A percentile compares a stretch with the other conserved stretches of the same genome.
Evolutionary conservation across 2,329 filamentous ascomycete species (phyloP).

Genomic region (Phialophora chinensis): DNA sequence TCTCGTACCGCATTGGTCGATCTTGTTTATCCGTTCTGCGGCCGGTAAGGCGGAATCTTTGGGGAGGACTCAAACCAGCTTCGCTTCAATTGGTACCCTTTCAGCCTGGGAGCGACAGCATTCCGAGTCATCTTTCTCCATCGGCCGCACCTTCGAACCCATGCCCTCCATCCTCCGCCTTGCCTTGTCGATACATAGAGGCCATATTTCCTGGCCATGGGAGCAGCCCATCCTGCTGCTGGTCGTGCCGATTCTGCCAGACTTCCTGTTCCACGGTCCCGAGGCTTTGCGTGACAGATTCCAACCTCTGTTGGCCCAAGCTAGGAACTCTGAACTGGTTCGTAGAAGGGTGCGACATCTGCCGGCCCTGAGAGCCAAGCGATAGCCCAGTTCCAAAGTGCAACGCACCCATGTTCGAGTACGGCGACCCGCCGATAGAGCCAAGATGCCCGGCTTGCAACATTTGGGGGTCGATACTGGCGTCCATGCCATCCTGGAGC

Average conservation of each 20-base stretch:
- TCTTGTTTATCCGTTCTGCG: background rate
- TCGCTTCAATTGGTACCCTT: background rate
- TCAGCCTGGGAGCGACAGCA: background rate
- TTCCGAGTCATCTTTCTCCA: constrained; percentile 1
- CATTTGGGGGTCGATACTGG: constrained; percentile 22
- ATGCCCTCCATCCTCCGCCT: constrained; percentile 3
- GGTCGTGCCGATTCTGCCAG: constrained; percentile 15
- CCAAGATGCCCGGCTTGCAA: constrained; percentile 17
- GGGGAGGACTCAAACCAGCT: background rate
- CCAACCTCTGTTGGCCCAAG: constrained; percentile 5
- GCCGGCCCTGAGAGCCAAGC: background rate
- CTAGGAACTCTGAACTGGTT: background rate
- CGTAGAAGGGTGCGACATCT: constrained; percentile 1
- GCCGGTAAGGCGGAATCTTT: background rate
- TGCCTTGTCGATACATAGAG: constrained; percentile 15
- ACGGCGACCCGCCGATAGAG: too few relatives aligned
- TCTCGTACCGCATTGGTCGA: background rate
- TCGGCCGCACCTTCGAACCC: constrained; percentile 7
- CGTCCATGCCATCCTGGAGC: constrained; percentile 10
- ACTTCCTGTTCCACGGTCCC: constrained; percentile 1
- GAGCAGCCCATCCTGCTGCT: constrained; percentile 5
- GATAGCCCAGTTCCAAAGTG: constrained; percentile 4
- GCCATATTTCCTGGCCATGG: constrained; percentile 34
- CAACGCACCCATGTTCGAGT: constrained; percentile 13
- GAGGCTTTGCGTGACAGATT: background rate